phyloP scores from a whole-genome alignment of 2,329 filamentous ascomycete genomes.

The Blastomyces emzantsi region DNA sequence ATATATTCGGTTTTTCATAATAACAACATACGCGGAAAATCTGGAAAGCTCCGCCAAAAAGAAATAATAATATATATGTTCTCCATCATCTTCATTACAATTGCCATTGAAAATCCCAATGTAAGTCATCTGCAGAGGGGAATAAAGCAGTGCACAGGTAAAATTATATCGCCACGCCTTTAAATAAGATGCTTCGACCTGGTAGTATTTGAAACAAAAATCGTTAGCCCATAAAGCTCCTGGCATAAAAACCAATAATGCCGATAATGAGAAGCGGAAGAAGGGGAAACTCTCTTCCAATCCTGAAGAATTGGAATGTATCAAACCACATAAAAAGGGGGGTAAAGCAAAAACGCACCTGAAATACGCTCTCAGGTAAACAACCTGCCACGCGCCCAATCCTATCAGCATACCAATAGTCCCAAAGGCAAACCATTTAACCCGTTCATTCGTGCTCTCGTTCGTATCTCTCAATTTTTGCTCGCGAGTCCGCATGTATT shows the following conservation, averaged over 20 bases:
- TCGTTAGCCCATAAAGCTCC: not conserved
- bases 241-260: slow-evolving; percentile 1
- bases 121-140: not conserved
- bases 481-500: slow-evolving; percentile 81
- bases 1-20: slow-evolving; percentile 2
- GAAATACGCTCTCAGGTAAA: slow-evolving; percentile 97
- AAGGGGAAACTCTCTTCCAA: slow-evolving; percentile 11
- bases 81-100: slow-evolving; percentile 9
- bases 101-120: not conserved
- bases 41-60: not conserved
- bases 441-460: slow-evolving; percentile 97
- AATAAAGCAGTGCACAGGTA: slow-evolving; percentile 3
- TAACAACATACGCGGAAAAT: slow-evolving; percentile 1
- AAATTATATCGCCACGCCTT: slow-evolving; percentile 12
- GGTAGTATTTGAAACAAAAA: slow-evolving; percentile 4
- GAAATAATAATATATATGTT: slow-evolving; percentile 2
- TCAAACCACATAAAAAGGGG: slow-evolving; percentile 1
- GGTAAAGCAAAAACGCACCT: slow-evolving; percentile 43
- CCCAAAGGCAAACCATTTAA: slow-evolving; percentile 96
- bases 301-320: not conserved
- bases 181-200: slow-evolving; percentile 64
- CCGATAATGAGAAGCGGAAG: slow-evolving; percentile 10
- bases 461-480: slow-evolving; percentile 97
- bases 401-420: slow-evolving; percentile 87
- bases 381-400: slow-evolving; percentile 92